phyloP scores from a whole-genome alignment of 257 asterid species.

The Linderniella brevidens region DNA sequence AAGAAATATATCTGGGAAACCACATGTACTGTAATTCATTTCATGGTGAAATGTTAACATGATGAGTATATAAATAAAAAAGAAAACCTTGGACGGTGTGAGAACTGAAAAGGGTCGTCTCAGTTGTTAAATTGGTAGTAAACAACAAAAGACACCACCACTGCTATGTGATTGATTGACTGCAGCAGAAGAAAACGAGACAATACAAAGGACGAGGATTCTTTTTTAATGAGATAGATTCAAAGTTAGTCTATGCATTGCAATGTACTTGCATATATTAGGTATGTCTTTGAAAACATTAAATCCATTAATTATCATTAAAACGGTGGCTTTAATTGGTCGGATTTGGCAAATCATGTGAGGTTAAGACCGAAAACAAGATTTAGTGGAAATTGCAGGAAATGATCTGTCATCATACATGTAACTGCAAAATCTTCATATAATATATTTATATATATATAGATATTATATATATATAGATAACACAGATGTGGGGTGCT shows the following conservation, averaged over 20 bases:
- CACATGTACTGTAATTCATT: background rate
- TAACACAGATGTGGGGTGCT: background rate
- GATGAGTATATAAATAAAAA: background rate
- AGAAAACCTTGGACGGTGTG: slow-evolving; percentile 10
- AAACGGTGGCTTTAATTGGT: background rate
- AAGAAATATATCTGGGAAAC: too few relatives aligned
- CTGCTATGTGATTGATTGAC: slow-evolving; percentile 5
- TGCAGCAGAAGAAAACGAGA: background rate
- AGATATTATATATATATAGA: too few relatives aligned
- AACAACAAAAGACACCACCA: slow-evolving; percentile 16
- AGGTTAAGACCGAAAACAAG: too few relatives aligned
- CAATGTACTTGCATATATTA: slow-evolving; percentile 11
- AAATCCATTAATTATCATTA: slow-evolving; percentile 3
- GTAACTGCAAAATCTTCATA: background rate
- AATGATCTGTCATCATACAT: background rate
- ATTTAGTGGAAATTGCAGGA: too few relatives aligned
- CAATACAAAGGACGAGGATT: slow-evolving; percentile 12
- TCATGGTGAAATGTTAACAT: background rate
- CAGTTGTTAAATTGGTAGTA: slow-evolving; percentile 1
- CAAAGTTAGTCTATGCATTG: slow-evolving; percentile 11
- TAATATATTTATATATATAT: too few relatives aligned
- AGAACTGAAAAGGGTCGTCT: background rate
- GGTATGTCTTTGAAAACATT: slow-evolving; percentile 7
- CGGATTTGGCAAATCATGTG: background rate
- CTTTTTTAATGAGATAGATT: slow-evolving; percentile 7